Base-by-base conservation (phyloP, 352 stramenopile species). In the Pythium scleroteichum region DNA sequence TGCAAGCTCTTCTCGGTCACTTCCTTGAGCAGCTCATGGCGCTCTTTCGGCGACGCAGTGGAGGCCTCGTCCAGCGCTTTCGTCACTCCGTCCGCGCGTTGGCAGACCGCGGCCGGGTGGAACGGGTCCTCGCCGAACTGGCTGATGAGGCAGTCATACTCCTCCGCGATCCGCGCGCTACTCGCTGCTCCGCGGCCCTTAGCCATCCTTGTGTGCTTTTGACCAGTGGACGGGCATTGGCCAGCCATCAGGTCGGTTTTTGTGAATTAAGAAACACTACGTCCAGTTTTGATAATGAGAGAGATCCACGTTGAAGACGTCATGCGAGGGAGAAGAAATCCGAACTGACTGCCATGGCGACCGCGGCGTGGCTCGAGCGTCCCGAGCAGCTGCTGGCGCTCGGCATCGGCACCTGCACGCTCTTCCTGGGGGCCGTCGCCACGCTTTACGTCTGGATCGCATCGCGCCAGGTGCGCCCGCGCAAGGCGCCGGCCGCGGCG, bases 381-480 rank as follows among this genome's bases (percentile, higher is more conserved):
- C 46, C 54, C 27, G 26, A 67, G 4, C 53, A 61, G 26, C 53
- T 71, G 35, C 47, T 72, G 14, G 9, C 58, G n/a, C 38, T 55
- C 9, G 72, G 75, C 27, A 69, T 78, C 9, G 77, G 69, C 14
- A 74, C 78, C 0, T 72, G 87, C 12, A 71, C 76, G 5, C 54
- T 79, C 3, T 69, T 92, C 7, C 60, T 82, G 3, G 66, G 75
- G 6, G 49, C 68, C 22, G 76, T 84, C 14, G 70, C 64, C 9
- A 70, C 71, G 39, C 69, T 95, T 22, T 94, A 92, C 64, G 54
- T 91, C 22, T 95, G 86, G 86, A 81, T 95, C 27, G 79, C 83
- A 23, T 94, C 84, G 20, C 79, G 85, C 12, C 85, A 92, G 55
- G 82, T 92, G 46, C 80, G 85, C 1, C 82, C 85, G 16, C 77